Evolutionary conservation across 139 green algal species (phyloP).

Genomic region (Closterium sp.): DNA sequence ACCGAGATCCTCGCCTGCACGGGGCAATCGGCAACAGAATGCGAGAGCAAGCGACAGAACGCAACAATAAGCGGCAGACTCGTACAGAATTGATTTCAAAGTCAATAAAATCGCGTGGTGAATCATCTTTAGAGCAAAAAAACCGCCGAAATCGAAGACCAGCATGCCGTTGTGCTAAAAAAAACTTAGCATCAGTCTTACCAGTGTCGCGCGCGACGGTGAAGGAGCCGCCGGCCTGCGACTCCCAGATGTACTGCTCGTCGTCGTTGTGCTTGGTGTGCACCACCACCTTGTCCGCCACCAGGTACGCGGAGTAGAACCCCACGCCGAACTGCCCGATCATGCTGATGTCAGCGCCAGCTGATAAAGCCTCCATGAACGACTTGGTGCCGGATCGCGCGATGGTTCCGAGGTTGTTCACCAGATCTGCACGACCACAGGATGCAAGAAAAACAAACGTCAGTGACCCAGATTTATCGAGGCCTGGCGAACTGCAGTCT

Average conservation of each 20-base stretch:
- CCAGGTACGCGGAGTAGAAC: constrained; percentile 99
- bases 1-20: constrained; percentile 69
- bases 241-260: constrained; percentile 98
- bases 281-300: constrained; percentile 81
- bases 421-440: constrained; percentile 66
- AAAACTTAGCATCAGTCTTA: neutral
- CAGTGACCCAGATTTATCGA: too few relatives aligned
- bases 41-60: neutral
- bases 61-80: neutral
- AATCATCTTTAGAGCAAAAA: too few relatives aligned
- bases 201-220: constrained; percentile 77
- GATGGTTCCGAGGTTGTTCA: constrained; percentile 99
- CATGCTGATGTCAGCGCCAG: constrained; percentile 97
- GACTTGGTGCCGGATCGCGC: constrained; percentile 96
- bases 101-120: too few relatives aligned
- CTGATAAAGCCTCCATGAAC: constrained; percentile 99
- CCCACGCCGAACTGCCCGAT: constrained; percentile 99
- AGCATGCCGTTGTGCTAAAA: neutral
- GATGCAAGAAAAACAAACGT: neutral
- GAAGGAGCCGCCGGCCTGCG: constrained; percentile 97
- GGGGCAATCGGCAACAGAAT: neutral
- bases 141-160: neutral
- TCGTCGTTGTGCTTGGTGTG: constrained; percentile 98
- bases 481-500: neutral
- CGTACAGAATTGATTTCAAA: neutral